These are phyloP conservation scores for Ajuga chamaepitys DNA, from an alignment of 257 asterid species.

Conservation along the genomic window DNA sequence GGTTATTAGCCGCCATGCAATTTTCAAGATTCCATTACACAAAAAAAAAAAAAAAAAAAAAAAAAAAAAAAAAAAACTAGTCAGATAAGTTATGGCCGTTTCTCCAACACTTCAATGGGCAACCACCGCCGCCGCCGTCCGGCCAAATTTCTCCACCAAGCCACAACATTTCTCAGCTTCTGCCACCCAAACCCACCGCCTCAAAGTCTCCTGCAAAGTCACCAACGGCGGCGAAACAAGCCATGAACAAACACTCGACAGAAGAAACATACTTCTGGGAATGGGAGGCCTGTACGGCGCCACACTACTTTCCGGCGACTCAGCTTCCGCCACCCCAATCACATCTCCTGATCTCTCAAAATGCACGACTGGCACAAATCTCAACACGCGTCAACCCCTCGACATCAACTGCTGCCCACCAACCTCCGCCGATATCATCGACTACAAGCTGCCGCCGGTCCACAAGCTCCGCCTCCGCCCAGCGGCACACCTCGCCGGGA, in stretches of 20 bases:
- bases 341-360: conserved; percentile 31
- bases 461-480: conserved; percentile 24
- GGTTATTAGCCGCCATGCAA: too few species aligned
- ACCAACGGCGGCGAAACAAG: background rate
- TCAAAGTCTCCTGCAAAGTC: conserved; percentile 13
- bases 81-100: too few species aligned
- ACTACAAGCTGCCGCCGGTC: conserved; percentile 26
- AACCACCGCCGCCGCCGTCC: conserved; percentile 3
- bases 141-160: background rate
- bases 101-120: conserved; percentile 20
- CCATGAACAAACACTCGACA: conserved; percentile 14
- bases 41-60: too few species aligned
- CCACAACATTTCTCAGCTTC: conserved; percentile 8
- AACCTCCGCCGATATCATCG: background rate
- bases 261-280: conserved; percentile 31
- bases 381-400: conserved; percentile 28
- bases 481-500: conserved; percentile 27
- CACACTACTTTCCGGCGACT: background rate
- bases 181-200: conserved; percentile 9
- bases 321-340: conserved; percentile 22
- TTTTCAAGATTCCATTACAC: background rate
- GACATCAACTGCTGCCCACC: conserved; percentile 39
- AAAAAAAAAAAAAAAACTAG: too few species aligned
- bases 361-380: conserved; percentile 26
- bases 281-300: conserved; percentile 27